Evolutionary conservation across 2,329 filamentous ascomycete genomes (phyloP).

Genomic region (Torrubiella hemipterigena): DNA sequence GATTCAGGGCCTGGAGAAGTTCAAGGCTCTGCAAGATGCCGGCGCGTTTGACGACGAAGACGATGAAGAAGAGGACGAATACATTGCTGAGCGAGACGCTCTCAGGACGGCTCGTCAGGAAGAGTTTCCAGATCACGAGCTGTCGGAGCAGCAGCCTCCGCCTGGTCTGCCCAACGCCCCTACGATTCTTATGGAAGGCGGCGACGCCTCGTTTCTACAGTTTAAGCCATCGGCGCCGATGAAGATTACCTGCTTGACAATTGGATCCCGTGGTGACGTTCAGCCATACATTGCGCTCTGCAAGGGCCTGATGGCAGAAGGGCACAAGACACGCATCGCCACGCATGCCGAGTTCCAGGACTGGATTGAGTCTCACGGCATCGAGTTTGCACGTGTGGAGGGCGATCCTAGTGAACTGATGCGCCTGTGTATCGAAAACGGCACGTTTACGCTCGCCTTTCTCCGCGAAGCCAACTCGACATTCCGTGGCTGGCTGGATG

Average conservation of each 20-base stretch:
- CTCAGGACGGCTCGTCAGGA: conserved; percentile 60
- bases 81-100: conserved; percentile 70
- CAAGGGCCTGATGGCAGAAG: conserved; percentile 78
- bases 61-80: conserved; percentile 57
- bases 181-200: conserved; percentile 80
- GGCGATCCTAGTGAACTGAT: conserved; percentile 92
- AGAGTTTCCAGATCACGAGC: conserved; percentile 37
- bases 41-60: conserved; percentile 56
- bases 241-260: conserved; percentile 84
- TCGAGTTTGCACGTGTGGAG: conserved; percentile 79
- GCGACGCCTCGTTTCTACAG: conserved; percentile 74
- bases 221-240: conserved; percentile 77
- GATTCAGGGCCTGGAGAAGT: conserved; percentile 62
- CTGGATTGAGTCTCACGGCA: conserved; percentile 88
- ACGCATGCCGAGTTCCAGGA: conserved; percentile 82
- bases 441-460: conserved; percentile 92
- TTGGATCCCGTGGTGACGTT: conserved; percentile 89
- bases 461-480: conserved; percentile 74
- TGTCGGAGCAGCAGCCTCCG: conserved; percentile 33
- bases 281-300: conserved; percentile 96
- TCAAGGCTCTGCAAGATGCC: conserved; percentile 59
- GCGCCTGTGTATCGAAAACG: conserved; percentile 91
- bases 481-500: conserved; percentile 92
- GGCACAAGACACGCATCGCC: conserved; percentile 76
- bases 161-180: conserved; percentile 45